Percentiles rank a stretch among this genome's conserved stretches.
phyloP scores from a whole-genome alignment of 371 early-diverging fungal species.

The Mortierella sp. region DNA sequence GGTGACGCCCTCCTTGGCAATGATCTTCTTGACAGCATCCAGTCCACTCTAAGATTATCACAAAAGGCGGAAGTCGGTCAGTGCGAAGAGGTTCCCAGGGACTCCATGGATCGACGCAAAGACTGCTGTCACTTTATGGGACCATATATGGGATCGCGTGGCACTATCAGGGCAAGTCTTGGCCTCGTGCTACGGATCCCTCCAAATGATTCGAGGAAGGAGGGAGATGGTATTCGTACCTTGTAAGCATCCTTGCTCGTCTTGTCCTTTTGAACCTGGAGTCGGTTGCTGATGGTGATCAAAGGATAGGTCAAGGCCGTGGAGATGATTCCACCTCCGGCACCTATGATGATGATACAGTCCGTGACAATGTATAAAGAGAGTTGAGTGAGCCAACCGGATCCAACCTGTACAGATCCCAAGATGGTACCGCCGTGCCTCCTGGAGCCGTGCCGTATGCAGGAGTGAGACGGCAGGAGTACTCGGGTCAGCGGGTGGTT shows the following conservation, averaged over 20 bases:
- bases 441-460: too few relatives aligned
- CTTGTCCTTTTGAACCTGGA: constrained; percentile 86
- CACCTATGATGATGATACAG: constrained; percentile 67
- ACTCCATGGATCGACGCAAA: too few relatives aligned
- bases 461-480: too few relatives aligned
- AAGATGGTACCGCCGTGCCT: too few relatives aligned
- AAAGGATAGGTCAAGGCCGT: constrained; percentile 96
- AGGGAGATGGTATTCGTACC: constrained; percentile 44
- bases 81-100: too few relatives aligned
- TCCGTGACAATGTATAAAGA: not conserved
- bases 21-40: constrained; percentile 87
- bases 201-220: too few relatives aligned
- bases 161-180: not conserved
- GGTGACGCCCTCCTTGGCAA: constrained; percentile 87
- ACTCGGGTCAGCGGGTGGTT: too few relatives aligned
- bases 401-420: not conserved
- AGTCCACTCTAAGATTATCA: constrained; percentile 61
- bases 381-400: not conserved
- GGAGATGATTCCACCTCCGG: constrained; percentile 94
- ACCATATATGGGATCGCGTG: not conserved
- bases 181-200: not conserved
- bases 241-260: constrained; percentile 70
- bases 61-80: not conserved
- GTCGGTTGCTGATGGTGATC: constrained; percentile 89
- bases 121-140: constrained; percentile 29